Evolutionary conservation across 2,329 filamentous ascomycete genomes (phyloP), one percentile per base, ranked within the genome.

Genomic region (Raffaelea deltoideospora): DNA sequence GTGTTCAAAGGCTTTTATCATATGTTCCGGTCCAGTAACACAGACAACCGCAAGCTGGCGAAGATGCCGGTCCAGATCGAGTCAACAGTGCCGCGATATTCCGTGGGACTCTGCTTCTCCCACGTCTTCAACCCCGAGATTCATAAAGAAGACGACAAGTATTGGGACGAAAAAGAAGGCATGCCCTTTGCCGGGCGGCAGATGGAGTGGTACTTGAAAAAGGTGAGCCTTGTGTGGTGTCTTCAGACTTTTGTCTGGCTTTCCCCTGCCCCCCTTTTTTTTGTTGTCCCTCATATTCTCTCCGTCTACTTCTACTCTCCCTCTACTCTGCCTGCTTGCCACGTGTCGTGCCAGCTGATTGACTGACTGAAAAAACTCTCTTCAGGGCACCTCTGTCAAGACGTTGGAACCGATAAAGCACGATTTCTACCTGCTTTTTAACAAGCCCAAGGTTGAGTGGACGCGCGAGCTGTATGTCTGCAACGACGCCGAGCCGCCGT

Each of bases 1-100:
- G 61, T 63, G 4, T 63, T 66, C 54, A 65, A 63, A 46, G 41
- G 41, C 33, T 38, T 34, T 22, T 40, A 40, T 31, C 22, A 34
- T n/a, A 19, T 26, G 15, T 30, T 36, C n/a, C 18, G 28, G 24
- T n/a, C 32, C 11, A 37, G 20, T n/a, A 20, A 21, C 21, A 17
- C 30, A 19, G 33, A 40, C 31, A 34, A 22, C 38, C 38, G 34
- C 10, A 26, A 34, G 27, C 34, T 40, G 17, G 28, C 15, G 15
- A 30, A 37, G 33, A 32, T 27, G 33, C 41, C 41, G 11, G 19
- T 42, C 21, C 34, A 35, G 22, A 38, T 42, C 26, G 35, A 35
- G 15, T 42, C 41, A 13, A 42, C 37, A 2, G 41, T 42, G 14
- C 30, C 41, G 17, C 41, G 41, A 9, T 38, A 37, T 33, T 35